Conservation (phyloP, 1,284 basidiomycete species). For the Melanopsichium pennsylvanicum region DNA sequence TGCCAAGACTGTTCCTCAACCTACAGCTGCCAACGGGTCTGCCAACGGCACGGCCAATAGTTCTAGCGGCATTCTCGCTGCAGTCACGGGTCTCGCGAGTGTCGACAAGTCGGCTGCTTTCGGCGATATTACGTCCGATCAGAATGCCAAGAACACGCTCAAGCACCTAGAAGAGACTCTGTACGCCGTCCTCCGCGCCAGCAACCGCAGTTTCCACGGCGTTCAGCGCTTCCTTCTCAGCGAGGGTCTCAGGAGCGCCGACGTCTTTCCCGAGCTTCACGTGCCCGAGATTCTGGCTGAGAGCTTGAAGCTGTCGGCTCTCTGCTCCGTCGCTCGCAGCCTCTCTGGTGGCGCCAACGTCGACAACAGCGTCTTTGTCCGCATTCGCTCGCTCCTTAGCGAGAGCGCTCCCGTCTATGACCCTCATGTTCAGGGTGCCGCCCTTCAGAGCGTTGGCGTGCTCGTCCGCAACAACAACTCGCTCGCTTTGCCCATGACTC, state of each 20-base stretch:
- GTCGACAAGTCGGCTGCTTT: conserved; percentile 40
- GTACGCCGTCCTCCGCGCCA: conserved; percentile 48
- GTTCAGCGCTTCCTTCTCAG: conserved; percentile 60
- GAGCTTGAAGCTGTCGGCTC: conserved; percentile 81
- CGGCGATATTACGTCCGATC: conserved; percentile 64
- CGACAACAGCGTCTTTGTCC: conserved; percentile 76
- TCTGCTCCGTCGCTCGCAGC: conserved; percentile 79
- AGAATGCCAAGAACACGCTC: conserved; percentile 1
- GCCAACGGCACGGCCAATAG: conserved; percentile 11
- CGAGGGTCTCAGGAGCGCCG: conserved; percentile 44
- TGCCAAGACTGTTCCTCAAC: neutral
- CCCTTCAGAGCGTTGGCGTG: conserved; percentile 79
- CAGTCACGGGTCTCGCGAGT: conserved; percentile 32
- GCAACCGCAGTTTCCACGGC: conserved; percentile 58
- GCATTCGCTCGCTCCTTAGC: conserved; percentile 79
- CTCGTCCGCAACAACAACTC: conserved; percentile 85
- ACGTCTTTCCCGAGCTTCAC: conserved; percentile 52
- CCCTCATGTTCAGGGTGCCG: conserved; percentile 82
- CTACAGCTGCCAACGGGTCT: conserved; percentile 9
- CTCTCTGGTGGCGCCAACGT: conserved; percentile 64
- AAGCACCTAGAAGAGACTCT: conserved; percentile 64
- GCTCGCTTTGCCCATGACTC: conserved; percentile 78
- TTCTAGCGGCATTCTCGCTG: conserved; percentile 31
- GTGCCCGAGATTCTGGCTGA: conserved; percentile 50
- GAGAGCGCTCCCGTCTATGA: conserved; percentile 82